Evolutionary conservation across 306 rosid genomes (phyloP).

Genomic region (Dalbergia oliveri): DNA sequence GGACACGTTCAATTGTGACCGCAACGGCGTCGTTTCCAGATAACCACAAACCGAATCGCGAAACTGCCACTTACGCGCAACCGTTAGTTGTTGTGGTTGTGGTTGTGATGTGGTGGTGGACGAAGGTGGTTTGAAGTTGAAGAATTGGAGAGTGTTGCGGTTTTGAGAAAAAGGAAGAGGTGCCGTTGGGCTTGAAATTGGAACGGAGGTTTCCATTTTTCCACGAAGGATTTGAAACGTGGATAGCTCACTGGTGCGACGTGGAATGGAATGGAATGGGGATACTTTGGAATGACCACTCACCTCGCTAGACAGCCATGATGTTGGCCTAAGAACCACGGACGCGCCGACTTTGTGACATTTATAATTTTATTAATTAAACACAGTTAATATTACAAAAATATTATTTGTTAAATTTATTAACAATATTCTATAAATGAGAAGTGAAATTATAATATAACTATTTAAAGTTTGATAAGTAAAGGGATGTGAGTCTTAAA

Average conservation of each 20-base stretch:
- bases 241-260: neutral
- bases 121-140: constrained; percentile 45
- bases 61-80: constrained; percentile 52
- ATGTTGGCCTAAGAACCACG: too few relatives aligned
- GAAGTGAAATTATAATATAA: too few relatives aligned
- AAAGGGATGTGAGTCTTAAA: too few relatives aligned
- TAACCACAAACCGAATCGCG: neutral
- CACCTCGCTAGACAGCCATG: neutral
- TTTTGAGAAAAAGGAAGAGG: constrained; percentile 38
- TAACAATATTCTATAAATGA: too few relatives aligned
- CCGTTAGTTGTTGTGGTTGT: constrained; percentile 50
- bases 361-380: too few relatives aligned
- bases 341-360: too few relatives aligned
- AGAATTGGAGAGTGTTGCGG: neutral
- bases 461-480: too few relatives aligned
- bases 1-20: neutral
- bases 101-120: constrained; percentile 49
- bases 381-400: too few relatives aligned
- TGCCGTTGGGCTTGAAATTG: neutral
- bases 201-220: constrained; percentile 5
- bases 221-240: neutral
- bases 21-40: neutral
- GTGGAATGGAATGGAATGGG: too few relatives aligned
- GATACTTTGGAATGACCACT: too few relatives aligned
- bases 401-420: too few relatives aligned